Evolutionary conservation across 2,329 filamentous ascomycete species (phyloP), one percentile per base, ranked within the genome.

Genomic region (Fusarium scirpi): DNA sequence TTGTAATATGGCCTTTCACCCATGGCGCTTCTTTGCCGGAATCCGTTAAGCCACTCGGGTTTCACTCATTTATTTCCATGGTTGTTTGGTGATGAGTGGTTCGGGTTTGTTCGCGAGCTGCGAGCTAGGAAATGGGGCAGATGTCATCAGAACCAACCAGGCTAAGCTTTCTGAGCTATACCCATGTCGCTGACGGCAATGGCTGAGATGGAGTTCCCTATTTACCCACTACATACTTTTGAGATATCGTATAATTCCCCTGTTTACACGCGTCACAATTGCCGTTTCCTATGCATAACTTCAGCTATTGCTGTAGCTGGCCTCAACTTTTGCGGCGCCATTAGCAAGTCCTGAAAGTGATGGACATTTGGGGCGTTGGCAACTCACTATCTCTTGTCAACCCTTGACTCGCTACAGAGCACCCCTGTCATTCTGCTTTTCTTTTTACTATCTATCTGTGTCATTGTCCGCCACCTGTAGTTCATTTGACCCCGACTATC

Each of bases 71-170:
- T 43, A 54, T 57, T 57, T 40, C 29, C 25, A 44, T 58, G 22
- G 6, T 16, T 27, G 47, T 41, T 63, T 22, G 38, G 54, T 46
- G 62, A 38, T 43, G 49, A 68, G 62, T 65, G 63, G 55, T 56
- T 69, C 55, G 13, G 43, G 27, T 54, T 66, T 64, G 40, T 71
- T 68, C 67, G 69, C 52, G 25, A 70, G 68, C 61, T 70, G 67
- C 60, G 59, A 71, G 61, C 59, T 56, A 59, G 58, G 41, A 56
- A 64, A 60, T 45, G 46, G 58, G 67, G 46, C 61, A 24, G 27
- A 34, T 70, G 22, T 45, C 38, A 45, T 22, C 27, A 45, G 46
- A 25, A 41, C 58, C 40, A 58, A 62, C 55, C 34, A 58, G 47
- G 30, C 60, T 44, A 65, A 41, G 41, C 41, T 46, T 59, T 53